These are phyloP conservation scores for Pseudoscleropodium purum DNA, from an alignment of 225 moss, liverwort and hornwort genomes.

Conservation along the genomic window DNA sequence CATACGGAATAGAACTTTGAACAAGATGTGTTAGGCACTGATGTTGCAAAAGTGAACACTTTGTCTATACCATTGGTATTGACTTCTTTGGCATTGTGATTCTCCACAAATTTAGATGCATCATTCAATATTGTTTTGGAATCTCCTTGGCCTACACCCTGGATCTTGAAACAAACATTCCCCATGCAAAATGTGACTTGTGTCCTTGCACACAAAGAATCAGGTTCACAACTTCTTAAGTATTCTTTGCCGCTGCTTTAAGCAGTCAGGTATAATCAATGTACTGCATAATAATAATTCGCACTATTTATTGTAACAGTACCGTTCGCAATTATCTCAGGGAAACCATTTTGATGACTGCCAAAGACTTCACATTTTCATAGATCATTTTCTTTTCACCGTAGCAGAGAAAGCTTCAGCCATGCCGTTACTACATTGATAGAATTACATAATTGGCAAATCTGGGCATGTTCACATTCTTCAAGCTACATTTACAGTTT, in stretches of 20 bases:
- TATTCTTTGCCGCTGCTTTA: no score
- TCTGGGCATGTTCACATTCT: not conserved
- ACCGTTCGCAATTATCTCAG: no score
- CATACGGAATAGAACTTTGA: fast-evolving
- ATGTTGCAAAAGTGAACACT: not conserved
- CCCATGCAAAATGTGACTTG: not conserved
- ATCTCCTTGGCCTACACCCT: fast-evolving
- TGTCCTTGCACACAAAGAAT: no score
- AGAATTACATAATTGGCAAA: no score
- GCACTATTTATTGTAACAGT: not conserved
- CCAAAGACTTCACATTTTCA: not conserved
- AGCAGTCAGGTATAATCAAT: not conserved
- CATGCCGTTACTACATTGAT: no score
- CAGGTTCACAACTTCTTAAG: no score
- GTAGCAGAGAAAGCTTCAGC: no score
- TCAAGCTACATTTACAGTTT: no score
- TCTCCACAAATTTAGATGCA: not conserved
- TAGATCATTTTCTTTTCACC: no score
- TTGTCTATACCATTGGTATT: fast-evolving
- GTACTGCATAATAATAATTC: not conserved
- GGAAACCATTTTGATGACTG: not conserved
- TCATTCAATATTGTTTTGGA: fast-evolving
- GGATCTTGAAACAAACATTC: no score
- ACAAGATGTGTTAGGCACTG: not conserved
- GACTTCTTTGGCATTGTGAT: not conserved